Percentiles rank a stretch among this genome's conserved stretches.
These are phyloP conservation scores for Lecanicillium sp. DNA, from an alignment of 2,329 filamentous ascomycete species.

Conservation along the genomic window DNA sequence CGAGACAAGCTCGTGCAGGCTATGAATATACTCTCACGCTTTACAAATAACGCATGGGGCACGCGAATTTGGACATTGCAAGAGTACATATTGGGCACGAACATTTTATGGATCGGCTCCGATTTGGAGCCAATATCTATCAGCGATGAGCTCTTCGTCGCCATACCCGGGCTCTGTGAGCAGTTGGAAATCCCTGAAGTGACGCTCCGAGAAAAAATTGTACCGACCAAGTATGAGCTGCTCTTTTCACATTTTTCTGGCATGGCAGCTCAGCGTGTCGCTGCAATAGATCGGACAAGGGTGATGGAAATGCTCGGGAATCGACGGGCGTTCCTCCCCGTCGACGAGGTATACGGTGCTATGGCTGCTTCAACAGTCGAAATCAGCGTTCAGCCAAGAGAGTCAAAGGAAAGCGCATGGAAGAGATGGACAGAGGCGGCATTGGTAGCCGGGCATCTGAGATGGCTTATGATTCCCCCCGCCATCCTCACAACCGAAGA, in stretches of 20 bases:
- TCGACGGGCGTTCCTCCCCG: constrained; percentile 1
- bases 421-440: constrained; percentile 1
- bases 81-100: not conserved
- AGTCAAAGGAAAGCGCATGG: constrained; percentile 1
- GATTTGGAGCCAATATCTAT: not conserved
- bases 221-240: not conserved
- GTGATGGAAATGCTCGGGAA: constrained; percentile 5
- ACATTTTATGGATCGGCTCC: constrained; percentile 1
- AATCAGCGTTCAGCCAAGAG: not conserved
- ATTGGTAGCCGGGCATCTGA: not conserved
- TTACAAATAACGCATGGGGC: not conserved
- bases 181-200: not conserved
- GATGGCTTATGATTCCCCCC: constrained; percentile 1
- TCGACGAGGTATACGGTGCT: constrained; percentile 5
- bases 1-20: not conserved
- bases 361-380: constrained; percentile 2
- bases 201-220: not conserved
- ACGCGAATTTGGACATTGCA: constrained; percentile 4
- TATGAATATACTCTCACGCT: constrained; percentile 1
- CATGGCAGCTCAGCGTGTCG: constrained; percentile 1
- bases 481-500: not conserved
- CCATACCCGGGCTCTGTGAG: constrained; percentile 1
- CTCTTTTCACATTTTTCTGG: constrained; percentile 3
- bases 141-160: constrained; percentile 3
- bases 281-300: not conserved